Evolutionary conservation across 768 basidiomycete genomes (phyloP).

Genomic region (Lepiota venenata): DNA sequence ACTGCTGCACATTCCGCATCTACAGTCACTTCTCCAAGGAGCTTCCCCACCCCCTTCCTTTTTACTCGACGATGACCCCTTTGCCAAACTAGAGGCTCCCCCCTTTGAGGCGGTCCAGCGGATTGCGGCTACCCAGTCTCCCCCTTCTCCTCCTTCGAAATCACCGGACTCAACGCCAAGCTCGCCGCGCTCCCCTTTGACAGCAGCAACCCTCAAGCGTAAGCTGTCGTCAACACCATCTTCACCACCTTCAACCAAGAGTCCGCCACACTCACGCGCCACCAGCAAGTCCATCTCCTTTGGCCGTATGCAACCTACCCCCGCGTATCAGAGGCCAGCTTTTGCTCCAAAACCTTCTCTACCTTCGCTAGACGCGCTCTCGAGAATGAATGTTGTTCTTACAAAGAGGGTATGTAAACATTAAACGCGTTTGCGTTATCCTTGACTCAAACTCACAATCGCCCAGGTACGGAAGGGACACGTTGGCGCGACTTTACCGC

Average conservation of each 20-base stretch:
- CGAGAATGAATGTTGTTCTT: constrained; percentile 43
- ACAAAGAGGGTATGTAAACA: constrained; percentile 39
- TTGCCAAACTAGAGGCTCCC: constrained; percentile 53
- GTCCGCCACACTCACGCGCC: constrained; percentile 3
- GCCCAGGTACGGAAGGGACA: constrained; percentile 46
- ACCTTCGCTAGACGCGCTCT: constrained; percentile 48
- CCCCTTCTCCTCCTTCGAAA: constrained; percentile 14
- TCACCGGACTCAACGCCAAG: constrained; percentile 9
- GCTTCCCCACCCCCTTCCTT: constrained; percentile 38
- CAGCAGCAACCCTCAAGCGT: constrained; percentile 15
- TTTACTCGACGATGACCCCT: constrained; percentile 71
- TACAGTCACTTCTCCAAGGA: constrained; percentile 17
- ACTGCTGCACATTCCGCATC: constrained; percentile 11
- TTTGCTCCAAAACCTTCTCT: constrained; percentile 46
- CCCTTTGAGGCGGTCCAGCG: constrained; percentile 14
- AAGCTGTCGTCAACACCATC: constrained; percentile 1
- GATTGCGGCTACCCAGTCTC: constrained; percentile 11
- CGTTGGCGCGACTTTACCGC: constrained; percentile 49
- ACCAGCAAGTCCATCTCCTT: constrained; percentile 2
- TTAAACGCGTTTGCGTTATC: constrained; percentile 3
- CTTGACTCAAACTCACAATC: neutral
- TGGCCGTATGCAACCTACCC: constrained; percentile 13
- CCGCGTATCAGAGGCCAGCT: constrained; percentile 45
- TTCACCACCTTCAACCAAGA: constrained; percentile 4
- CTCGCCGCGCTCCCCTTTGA: constrained; percentile 26